These are phyloP conservation scores for Talaromyces atroroseus DNA, from an alignment of 2,329 filamentous ascomycete species.

Conservation along the genomic window DNA sequence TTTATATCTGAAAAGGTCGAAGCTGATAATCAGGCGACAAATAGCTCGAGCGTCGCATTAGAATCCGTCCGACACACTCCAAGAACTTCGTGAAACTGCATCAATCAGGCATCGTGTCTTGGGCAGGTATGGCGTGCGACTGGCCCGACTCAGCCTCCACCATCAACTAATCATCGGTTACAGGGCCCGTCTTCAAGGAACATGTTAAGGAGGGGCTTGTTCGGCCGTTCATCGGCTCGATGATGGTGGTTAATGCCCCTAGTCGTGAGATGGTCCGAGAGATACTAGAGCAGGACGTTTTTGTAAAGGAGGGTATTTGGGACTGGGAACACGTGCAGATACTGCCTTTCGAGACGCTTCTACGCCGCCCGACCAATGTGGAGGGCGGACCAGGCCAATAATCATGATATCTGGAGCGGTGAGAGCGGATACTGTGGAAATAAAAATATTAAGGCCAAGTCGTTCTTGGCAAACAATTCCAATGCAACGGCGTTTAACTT, in stretches of 20 bases:
- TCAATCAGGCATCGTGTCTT: not conserved
- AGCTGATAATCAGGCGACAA: not conserved
- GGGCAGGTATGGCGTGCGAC: not conserved
- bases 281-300: not conserved
- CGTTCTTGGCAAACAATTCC: too few relatives aligned
- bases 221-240: not conserved
- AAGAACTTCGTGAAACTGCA: not conserved
- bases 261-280: not conserved
- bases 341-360: not conserved
- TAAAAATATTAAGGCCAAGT: too few relatives aligned
- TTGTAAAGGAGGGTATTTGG: not conserved
- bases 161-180: not conserved
- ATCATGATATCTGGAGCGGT: not conserved
- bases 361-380: not conserved
- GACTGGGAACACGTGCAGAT: not conserved
- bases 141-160: not conserved
- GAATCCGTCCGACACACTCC: not conserved
- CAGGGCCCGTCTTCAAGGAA: not conserved
- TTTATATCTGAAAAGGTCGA: not conserved
- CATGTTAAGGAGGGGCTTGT: not conserved
- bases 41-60: not conserved
- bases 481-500: too few relatives aligned
- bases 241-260: not conserved
- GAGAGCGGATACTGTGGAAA: not conserved
- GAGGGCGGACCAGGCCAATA: not conserved